A percentile compares a stretch with the other conserved stretches of the same genome.
These are phyloP conservation scores for Saccharomycopsis capsularis DNA, from an alignment of 805 yeast genomes.

Conservation along the genomic window DNA sequence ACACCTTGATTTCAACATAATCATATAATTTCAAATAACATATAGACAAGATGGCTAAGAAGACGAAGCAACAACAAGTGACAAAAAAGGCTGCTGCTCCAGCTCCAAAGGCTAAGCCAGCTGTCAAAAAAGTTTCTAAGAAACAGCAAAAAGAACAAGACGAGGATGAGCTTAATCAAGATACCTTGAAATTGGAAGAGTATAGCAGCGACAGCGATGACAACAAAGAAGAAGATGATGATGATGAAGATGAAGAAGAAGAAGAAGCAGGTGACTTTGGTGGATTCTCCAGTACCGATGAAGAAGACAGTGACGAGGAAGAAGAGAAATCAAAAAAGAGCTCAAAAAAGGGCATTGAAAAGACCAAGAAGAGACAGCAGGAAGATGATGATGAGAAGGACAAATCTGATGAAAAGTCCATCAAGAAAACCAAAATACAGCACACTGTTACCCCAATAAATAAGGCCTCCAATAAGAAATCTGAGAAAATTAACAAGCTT, in stretches of 20 bases:
- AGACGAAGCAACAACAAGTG: constrained; percentile 9
- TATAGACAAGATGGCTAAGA: constrained; percentile 20
- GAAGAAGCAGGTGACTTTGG: constrained; percentile 25
- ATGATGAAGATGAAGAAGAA: constrained; percentile 19
- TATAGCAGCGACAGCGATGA: constrained; percentile 26
- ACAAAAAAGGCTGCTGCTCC: constrained; percentile 22
- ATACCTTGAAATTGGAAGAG: constrained; percentile 23
- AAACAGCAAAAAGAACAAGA: constrained; percentile 17
- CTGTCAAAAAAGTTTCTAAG: constrained; percentile 10
- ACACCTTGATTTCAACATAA: too few species aligned
- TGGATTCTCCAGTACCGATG: constrained; percentile 22
- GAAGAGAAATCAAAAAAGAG: constrained; percentile 22
- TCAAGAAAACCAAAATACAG: constrained; percentile 21
- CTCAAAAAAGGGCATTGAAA: constrained; percentile 22
- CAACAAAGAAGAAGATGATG: constrained; percentile 21
- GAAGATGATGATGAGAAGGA: constrained; percentile 23
- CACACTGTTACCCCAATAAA: constrained; percentile 26
- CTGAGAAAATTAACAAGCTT: constrained; percentile 23
- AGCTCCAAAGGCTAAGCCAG: constrained; percentile 23
- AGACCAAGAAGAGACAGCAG: constrained; percentile 21
- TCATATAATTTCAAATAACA: too few species aligned
- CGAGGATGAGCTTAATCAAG: constrained; percentile 26
- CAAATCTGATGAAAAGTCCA: constrained; percentile 21
- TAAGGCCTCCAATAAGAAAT: constrained; percentile 24
- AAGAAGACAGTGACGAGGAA: constrained; percentile 20